These are phyloP conservation scores for Pulveroboletus sp. DNA, from an alignment of 768 basidiomycete species.

Conservation along the genomic window DNA sequence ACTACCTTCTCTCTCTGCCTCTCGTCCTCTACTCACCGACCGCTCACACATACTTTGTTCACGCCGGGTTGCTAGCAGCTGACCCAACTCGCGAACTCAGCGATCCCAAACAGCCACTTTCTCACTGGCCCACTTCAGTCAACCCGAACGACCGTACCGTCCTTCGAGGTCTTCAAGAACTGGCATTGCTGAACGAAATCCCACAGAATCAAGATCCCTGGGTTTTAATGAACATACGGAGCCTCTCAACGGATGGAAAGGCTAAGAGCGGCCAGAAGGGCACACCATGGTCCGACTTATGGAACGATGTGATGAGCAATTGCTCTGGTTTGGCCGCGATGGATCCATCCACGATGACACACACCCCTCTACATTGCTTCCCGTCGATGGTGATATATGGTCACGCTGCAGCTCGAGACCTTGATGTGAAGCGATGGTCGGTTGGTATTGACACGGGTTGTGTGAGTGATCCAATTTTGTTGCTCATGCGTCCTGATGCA, in stretches of 20 bases:
- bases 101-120: conserved; percentile 64
- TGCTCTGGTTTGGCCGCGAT: conserved; percentile 47
- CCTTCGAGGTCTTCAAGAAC: conserved; percentile 61
- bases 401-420: conserved; percentile 72
- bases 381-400: conserved; percentile 84
- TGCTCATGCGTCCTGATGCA: background rate
- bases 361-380: conserved; percentile 49
- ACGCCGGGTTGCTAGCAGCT: conserved; percentile 75
- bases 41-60: conserved; percentile 73
- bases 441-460: conserved; percentile 87
- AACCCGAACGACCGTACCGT: conserved; percentile 15
- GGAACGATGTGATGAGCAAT: conserved; percentile 59
- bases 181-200: conserved; percentile 58
- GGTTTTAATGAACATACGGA: conserved; percentile 45
- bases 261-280: conserved; percentile 39
- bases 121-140: conserved; percentile 46
- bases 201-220: conserved; percentile 78
- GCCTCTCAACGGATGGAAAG: conserved; percentile 36
- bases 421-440: conserved; percentile 80
- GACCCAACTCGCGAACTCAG: conserved; percentile 53
- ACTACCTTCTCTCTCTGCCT: conserved; percentile 75
- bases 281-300: conserved; percentile 70
- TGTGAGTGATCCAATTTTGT: conserved; percentile 39
- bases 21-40: conserved; percentile 69
- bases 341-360: conserved; percentile 4